phyloP scores from a whole-genome alignment of 192 early-diverging fungal genomes.

The Obelidium mucronatum region DNA sequence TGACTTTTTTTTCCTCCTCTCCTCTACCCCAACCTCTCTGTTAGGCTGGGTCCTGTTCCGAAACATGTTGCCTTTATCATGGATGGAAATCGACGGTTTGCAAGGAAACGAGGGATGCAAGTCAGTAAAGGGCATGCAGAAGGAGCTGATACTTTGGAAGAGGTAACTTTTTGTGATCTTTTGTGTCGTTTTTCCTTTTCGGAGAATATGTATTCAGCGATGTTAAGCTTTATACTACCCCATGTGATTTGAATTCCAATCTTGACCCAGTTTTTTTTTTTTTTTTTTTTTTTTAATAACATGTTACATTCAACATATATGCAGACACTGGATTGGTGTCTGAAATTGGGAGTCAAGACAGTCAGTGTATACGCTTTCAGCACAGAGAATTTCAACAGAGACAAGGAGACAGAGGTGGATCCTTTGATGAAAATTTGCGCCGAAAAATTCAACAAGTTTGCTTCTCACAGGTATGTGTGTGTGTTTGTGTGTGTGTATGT shows the following conservation, averaged over 20 bases:
- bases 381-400: slow-evolving; percentile 95
- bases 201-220: too few relatives aligned
- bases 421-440: slow-evolving; percentile 83
- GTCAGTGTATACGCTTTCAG: slow-evolving; percentile 98
- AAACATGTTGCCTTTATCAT: slow-evolving; percentile 94
- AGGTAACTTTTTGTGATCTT: slow-evolving; percentile 57
- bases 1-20: too few relatives aligned
- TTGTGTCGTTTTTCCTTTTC: background rate
- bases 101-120: slow-evolving; percentile 60
- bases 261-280: too few relatives aligned
- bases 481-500: too few relatives aligned
- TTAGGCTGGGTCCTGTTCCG: slow-evolving; percentile 80
- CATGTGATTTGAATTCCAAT: too few relatives aligned
- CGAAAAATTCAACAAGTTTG: slow-evolving; percentile 80
- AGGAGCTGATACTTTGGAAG: slow-evolving; percentile 80
- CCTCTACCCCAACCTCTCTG: too few relatives aligned
- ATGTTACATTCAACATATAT: too few relatives aligned
- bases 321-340: slow-evolving; percentile 89
- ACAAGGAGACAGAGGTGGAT: slow-evolving; percentile 80
- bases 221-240: too few relatives aligned
- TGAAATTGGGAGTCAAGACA: slow-evolving; percentile 80
- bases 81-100: slow-evolving; percentile 97
- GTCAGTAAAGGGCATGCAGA: slow-evolving; percentile 76
- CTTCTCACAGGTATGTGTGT: slow-evolving; percentile 67
- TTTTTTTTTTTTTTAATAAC: too few relatives aligned